Conservation (phyloP, 2,329 filamentous ascomycete species). For the Simplicillium aogashimaense region DNA sequence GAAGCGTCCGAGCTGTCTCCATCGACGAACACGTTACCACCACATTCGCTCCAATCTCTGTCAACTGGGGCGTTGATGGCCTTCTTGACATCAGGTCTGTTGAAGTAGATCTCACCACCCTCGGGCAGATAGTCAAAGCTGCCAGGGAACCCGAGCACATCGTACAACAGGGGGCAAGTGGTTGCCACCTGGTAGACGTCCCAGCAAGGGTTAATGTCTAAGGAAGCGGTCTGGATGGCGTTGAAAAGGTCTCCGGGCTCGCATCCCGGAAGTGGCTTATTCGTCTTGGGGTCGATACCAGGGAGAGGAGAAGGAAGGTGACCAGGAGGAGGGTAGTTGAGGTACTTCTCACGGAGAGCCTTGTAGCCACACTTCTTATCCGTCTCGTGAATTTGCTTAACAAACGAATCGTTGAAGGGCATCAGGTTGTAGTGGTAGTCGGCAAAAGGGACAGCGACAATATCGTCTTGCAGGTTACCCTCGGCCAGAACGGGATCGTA, state of each 20-base stretch:
- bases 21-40: conserved; percentile 14
- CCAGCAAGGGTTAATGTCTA: conserved; percentile 61
- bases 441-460: conserved; percentile 45
- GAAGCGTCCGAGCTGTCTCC: conserved; percentile 11
- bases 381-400: conserved; percentile 18
- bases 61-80: conserved; percentile 51
- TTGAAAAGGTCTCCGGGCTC: conserved; percentile 44
- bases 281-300: conserved; percentile 19
- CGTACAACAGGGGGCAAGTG: conserved; percentile 62
- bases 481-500: conserved; percentile 58
- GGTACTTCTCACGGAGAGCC: conserved; percentile 43
- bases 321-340: conserved; percentile 58
- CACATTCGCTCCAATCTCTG: conserved; percentile 15
- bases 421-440: conserved; percentile 51
- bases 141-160: conserved; percentile 41
- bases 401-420: conserved; percentile 32
- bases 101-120: conserved; percentile 62
- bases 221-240: conserved; percentile 44
- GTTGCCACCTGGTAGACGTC: conserved; percentile 61
- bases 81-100: conserved; percentile 54
- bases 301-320: conserved; percentile 14
- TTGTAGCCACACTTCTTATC: conserved; percentile 47
- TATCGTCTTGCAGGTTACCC: conserved; percentile 23
- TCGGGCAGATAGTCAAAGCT: conserved; percentile 12
- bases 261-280: conserved; percentile 14